Conservation (phyloP, 2,329 filamentous ascomycete species). For the Epichloe coenophiala region DNA sequence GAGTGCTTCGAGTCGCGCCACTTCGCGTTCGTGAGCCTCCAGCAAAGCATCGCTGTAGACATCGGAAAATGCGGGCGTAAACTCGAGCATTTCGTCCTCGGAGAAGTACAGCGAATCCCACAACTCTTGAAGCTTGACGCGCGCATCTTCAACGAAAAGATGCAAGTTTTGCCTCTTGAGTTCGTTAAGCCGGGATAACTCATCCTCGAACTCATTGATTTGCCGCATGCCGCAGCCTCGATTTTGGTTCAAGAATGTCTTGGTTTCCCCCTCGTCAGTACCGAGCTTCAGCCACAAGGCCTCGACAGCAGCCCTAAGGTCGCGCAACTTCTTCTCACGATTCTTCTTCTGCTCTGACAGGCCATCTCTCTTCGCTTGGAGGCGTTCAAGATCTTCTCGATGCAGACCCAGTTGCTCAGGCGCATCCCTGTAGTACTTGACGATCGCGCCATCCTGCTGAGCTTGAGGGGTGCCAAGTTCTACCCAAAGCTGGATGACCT, state of each 20-base stretch:
- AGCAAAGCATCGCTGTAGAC: conserved; percentile 93
- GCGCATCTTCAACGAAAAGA: conserved; percentile 87
- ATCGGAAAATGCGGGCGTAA: conserved; percentile 91
- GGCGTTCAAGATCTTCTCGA: conserved; percentile 64
- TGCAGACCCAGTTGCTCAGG: conserved; percentile 92
- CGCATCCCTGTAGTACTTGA: conserved; percentile 78
- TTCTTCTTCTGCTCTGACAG: conserved; percentile 77
- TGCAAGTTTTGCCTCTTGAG: conserved; percentile 92
- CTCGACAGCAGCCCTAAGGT: conserved; percentile 68
- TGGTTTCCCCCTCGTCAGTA: conserved; percentile 69
- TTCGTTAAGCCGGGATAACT: conserved; percentile 74
- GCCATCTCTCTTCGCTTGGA: conserved; percentile 66
- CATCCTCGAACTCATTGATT: conserved; percentile 93
- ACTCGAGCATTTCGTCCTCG: conserved; percentile 97
- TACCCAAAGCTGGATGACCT: conserved; percentile 89
- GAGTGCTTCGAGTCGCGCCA: conserved; percentile 65
- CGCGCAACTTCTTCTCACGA: conserved; percentile 63
- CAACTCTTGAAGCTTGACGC: conserved; percentile 79
- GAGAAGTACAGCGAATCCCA: conserved; percentile 93
- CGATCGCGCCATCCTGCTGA: conserved; percentile 76
- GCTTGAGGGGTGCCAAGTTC: conserved; percentile 89
- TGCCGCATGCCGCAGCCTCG: conserved; percentile 81
- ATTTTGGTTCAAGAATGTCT: conserved; percentile 73
- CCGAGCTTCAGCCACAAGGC: conserved; percentile 79
- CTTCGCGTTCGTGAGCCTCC: conserved; percentile 88